Evolutionary conservation across 257 asterid genomes (phyloP).

Genomic region (Nyctanthes arbortristis): DNA sequence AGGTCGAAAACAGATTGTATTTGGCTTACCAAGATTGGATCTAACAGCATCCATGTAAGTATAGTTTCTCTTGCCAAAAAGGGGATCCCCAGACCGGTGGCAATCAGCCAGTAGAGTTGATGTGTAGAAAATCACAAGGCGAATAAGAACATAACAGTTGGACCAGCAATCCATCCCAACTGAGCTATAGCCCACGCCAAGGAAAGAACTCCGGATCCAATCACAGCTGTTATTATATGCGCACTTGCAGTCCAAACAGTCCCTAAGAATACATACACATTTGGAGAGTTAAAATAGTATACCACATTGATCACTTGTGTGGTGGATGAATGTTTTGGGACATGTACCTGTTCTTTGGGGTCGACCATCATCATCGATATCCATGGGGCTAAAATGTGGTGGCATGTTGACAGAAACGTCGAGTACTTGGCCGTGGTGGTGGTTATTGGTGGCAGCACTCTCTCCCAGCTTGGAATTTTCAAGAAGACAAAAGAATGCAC

Average conservation of each 20-base stretch:
- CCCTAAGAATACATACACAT: background rate
- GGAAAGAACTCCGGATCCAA: constrained; percentile 33
- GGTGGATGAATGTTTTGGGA: background rate
- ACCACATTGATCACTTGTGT: background rate
- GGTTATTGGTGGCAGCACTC: background rate
- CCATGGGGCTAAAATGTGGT: background rate
- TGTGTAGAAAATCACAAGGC: constrained; percentile 28
- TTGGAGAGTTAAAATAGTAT: background rate
- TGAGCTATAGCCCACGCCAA: constrained; percentile 35
- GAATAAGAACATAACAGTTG: constrained; percentile 19
- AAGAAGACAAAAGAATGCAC: background rate
- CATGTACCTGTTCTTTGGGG: background rate
- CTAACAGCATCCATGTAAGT: constrained; percentile 28
- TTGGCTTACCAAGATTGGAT: constrained; percentile 31
- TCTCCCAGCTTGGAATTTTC: background rate
- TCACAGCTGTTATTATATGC: constrained; percentile 30
- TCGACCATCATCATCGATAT: background rate
- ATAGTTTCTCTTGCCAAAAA: constrained; percentile 24
- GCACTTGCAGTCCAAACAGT: constrained; percentile 21
- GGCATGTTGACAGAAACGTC: background rate
- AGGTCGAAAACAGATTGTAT: too few species aligned
- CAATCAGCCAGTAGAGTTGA: constrained; percentile 27
- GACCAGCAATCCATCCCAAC: constrained; percentile 34
- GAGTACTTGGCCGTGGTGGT: background rate
- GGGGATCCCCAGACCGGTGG: constrained; percentile 23